Conservation (phyloP, 1,284 basidiomycete species). For the Acaromyces ingoldii region DNA sequence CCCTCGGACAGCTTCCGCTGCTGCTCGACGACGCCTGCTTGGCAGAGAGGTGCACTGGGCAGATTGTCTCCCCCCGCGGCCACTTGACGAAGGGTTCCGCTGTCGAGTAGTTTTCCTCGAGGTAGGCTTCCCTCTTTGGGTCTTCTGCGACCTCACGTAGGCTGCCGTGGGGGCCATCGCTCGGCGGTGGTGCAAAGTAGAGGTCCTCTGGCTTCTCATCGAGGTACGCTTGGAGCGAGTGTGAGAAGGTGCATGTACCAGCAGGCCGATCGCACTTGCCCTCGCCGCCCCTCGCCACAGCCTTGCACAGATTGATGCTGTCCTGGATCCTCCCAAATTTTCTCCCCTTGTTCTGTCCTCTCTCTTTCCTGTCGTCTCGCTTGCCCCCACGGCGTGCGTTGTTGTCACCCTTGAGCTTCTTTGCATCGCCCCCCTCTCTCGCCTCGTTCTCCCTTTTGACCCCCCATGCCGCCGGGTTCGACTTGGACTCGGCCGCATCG, state of each 20-base stretch:
- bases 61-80: background rate
- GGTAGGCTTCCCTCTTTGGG: conserved; percentile 14
- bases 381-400: conserved; percentile 15
- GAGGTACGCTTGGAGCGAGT: conserved; percentile 73
- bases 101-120: conserved; percentile 24
- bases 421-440: too few relatives aligned
- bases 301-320: conserved; percentile 7
- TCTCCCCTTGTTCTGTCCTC: conserved; percentile 33
- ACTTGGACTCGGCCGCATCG: background rate
- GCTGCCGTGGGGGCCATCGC: background rate
- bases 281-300: conserved; percentile 2
- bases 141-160: conserved; percentile 6
- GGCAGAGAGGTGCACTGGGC: background rate
- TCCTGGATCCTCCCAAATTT: conserved; percentile 15
- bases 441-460: too few relatives aligned
- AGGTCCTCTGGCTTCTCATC: conserved; percentile 71
- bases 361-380: conserved; percentile 9
- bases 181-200: conserved; percentile 56
- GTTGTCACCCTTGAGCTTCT: conserved; percentile 22
- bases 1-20: conserved; percentile 59
- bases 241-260: conserved; percentile 78
- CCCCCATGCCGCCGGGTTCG: background rate
- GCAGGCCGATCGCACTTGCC: conserved; percentile 1
- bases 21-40: conserved; percentile 43
- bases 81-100: conserved; percentile 9